Conservation (phyloP, 441 rosid genomes). For the Gossypium schwendimanii region DNA sequence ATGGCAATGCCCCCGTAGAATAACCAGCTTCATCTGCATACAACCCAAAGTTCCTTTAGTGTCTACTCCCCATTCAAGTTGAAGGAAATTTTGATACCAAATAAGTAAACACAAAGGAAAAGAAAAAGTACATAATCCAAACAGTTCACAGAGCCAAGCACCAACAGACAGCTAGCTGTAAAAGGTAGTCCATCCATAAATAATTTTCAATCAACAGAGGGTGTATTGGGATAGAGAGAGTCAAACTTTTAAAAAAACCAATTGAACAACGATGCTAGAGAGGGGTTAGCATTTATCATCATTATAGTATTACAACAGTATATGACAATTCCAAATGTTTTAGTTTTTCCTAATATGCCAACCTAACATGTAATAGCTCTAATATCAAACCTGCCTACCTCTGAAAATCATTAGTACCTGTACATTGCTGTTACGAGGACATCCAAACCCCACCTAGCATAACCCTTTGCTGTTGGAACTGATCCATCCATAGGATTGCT, state of each 20-base stretch:
- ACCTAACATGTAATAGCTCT: background rate
- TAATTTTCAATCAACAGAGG: background rate
- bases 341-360: slow-evolving; percentile 10
- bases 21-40: slow-evolving; percentile 55
- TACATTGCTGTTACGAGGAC: slow-evolving; percentile 63
- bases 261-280: background rate
- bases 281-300: background rate
- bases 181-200: background rate
- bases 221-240: background rate
- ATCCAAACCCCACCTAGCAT: slow-evolving; percentile 47
- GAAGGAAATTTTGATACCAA: slow-evolving; percentile 6
- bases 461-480: slow-evolving; percentile 36
- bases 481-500: slow-evolving; percentile 34
- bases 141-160: background rate
- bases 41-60: slow-evolving; percentile 15
- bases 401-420: slow-evolving; percentile 44
- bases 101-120: background rate
- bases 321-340: background rate
- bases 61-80: slow-evolving; percentile 4
- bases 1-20: slow-evolving; percentile 32
- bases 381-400: background rate
- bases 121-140: background rate
- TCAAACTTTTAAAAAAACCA: background rate
- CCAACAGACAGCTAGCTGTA: background rate
- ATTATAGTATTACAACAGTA: background rate